A percentile compares a stretch with the other conserved stretches of the same genome.
Conservation (phyloP, 768 basidiomycete genomes). For the Xanthoconium stramineum region DNA sequence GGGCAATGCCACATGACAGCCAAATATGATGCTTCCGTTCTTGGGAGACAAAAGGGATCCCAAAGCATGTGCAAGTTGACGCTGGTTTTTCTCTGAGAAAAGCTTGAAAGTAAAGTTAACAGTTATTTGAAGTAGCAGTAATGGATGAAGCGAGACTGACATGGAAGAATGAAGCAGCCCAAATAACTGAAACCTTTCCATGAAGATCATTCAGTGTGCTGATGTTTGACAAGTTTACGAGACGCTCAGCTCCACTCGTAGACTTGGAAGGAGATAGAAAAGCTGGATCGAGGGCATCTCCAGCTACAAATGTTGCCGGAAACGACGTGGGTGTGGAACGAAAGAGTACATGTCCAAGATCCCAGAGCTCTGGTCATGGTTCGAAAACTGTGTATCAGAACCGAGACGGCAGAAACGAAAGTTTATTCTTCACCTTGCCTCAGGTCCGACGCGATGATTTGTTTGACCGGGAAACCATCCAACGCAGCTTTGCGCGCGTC, state of each 20-base stretch:
- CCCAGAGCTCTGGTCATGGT: constrained; percentile 49
- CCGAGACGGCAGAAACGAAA: neutral
- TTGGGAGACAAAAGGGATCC: constrained; percentile 27
- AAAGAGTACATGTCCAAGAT: constrained; percentile 61
- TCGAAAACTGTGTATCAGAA: neutral
- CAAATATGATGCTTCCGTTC: constrained; percentile 31
- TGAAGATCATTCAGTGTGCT: constrained; percentile 43
- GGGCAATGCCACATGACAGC: constrained; percentile 22
- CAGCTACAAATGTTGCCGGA: constrained; percentile 52
- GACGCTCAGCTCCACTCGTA: constrained; percentile 16
- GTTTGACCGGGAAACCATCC: constrained; percentile 40
- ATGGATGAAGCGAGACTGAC: constrained; percentile 20
- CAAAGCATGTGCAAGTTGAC: constrained; percentile 22
- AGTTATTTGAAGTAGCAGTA: constrained; percentile 20
- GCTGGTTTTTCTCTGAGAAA: constrained; percentile 27
- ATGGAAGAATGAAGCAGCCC: constrained; percentile 42
- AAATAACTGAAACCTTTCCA: constrained; percentile 47
- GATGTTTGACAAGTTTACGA: constrained; percentile 30
- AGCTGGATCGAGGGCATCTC: constrained; percentile 48
- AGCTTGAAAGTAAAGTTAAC: constrained; percentile 26
- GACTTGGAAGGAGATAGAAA: constrained; percentile 35
- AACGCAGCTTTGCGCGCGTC: constrained; percentile 38
- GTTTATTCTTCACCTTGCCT: constrained; percentile 27
- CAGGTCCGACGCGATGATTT: constrained; percentile 40
- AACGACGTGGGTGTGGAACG: constrained; percentile 48